phyloP scores from a whole-genome alignment of 73 alveolate genomes.

The Paramecium tetraurelia region DNA sequence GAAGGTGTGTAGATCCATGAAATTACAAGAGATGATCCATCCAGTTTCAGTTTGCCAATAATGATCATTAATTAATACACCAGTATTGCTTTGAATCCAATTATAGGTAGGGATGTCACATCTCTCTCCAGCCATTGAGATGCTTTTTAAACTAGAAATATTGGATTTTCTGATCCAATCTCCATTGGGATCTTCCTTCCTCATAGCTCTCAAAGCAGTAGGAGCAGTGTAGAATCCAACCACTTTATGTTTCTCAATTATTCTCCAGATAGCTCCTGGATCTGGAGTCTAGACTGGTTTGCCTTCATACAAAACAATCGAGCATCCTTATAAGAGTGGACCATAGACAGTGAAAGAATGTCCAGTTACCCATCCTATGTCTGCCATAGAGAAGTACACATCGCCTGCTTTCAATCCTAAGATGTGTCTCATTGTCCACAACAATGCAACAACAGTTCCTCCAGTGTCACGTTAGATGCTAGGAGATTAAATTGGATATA shows the following conservation, averaged over 20 bases:
- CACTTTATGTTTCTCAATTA: slow-evolving; percentile 88
- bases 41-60: slow-evolving; percentile 99
- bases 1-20: slow-evolving; percentile 60
- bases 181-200: slow-evolving; percentile 96
- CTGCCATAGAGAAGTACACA: slow-evolving; percentile 95
- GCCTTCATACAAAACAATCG: slow-evolving; percentile 97
- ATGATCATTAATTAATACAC: slow-evolving; percentile 91
- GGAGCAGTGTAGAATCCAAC: slow-evolving; percentile 97
- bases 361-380: slow-evolving; percentile 99
- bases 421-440: slow-evolving; percentile 92
- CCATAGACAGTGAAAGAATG: slow-evolving; percentile 99
- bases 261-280: slow-evolving; percentile 95
- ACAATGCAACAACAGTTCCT: slow-evolving; percentile 92
- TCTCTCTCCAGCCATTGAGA: slow-evolving; percentile 97
- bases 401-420: slow-evolving; percentile 87
- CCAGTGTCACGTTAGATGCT: slow-evolving; percentile 95
- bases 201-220: slow-evolving; percentile 98
- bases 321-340: slow-evolving; percentile 98
- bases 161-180: slow-evolving; percentile 81
- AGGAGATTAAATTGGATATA: neutral
- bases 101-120: slow-evolving; percentile 98
- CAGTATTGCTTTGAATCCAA: slow-evolving; percentile 81
- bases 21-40: slow-evolving; percentile 87
- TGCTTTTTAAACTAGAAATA: slow-evolving; percentile 71
- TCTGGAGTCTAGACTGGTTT: slow-evolving; percentile 96